These are phyloP conservation scores for Isoetes taiwanensis DNA, from an alignment of 75 land plant species.

Conservation along the genomic window DNA sequence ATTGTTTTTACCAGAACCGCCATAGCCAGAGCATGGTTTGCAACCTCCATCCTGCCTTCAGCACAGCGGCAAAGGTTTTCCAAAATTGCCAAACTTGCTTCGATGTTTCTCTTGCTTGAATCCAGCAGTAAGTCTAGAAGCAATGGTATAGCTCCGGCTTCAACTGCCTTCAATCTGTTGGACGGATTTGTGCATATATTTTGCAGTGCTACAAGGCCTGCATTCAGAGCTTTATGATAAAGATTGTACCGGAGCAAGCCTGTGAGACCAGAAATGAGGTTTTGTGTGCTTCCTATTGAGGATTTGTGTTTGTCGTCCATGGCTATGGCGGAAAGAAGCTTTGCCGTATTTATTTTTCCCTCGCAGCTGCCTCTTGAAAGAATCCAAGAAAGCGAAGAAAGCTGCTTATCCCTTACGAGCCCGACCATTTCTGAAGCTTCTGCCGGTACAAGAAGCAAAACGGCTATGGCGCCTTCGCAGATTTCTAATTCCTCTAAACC, in stretches of 20 bases:
- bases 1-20: slow-evolving; percentile 53
- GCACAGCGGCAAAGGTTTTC: slow-evolving; percentile 64
- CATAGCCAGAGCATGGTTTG: slow-evolving; percentile 52
- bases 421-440: neutral
- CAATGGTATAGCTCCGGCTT: slow-evolving; percentile 56
- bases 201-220: slow-evolving; percentile 54
- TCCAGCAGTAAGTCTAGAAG: slow-evolving; percentile 43
- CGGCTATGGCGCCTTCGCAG: slow-evolving; percentile 17
- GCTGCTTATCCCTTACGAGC: slow-evolving; percentile 14
- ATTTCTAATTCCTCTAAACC: slow-evolving; percentile 7
- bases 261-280: slow-evolving; percentile 51
- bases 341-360: slow-evolving; percentile 53
- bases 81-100: slow-evolving; percentile 71
- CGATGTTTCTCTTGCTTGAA: slow-evolving; percentile 46
- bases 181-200: slow-evolving; percentile 48
- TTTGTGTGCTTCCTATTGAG: slow-evolving; percentile 33
- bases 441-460: slow-evolving; percentile 13
- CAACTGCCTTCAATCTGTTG: slow-evolving; percentile 48
- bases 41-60: slow-evolving; percentile 58
- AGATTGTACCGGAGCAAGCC: slow-evolving; percentile 19
- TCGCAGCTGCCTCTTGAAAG: slow-evolving; percentile 40
- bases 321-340: slow-evolving; percentile 41
- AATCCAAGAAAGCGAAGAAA: slow-evolving; percentile 12
- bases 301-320: slow-evolving; percentile 41
- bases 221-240: slow-evolving; percentile 34